Evolutionary conservation across 805 yeast genomes (phyloP).

Genomic region (Candida montana): DNA sequence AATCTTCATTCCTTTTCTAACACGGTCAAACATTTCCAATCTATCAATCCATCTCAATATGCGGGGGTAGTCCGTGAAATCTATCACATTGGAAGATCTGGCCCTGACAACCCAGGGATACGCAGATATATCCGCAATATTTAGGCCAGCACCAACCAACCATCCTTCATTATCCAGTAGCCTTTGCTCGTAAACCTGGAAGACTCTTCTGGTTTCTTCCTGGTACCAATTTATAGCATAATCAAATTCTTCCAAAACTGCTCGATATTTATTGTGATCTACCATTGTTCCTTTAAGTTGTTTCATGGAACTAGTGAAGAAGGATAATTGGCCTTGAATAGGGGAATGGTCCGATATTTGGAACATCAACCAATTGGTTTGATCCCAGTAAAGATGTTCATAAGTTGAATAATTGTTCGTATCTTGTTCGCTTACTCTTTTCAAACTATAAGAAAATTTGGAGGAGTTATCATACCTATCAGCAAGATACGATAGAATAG

Average conservation of each 20-base stretch:
- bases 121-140: constrained; percentile 5
- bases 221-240: constrained; percentile 3
- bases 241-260: neutral
- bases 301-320: neutral
- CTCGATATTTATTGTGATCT: neutral
- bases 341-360: constrained; percentile 54
- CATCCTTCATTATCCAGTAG: constrained; percentile 3
- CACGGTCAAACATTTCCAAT: constrained; percentile 8
- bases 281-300: neutral
- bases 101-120: constrained; percentile 8
- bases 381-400: constrained; percentile 36
- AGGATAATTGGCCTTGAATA: constrained; percentile 46
- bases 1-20: constrained; percentile 3
- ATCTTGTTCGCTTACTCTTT: constrained; percentile 22
- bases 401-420: neutral
- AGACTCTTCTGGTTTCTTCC: constrained; percentile 1
- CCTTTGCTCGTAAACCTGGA: constrained; percentile 4
- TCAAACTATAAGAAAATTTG: constrained; percentile 31
- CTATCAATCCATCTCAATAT: constrained; percentile 6
- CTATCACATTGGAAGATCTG: neutral
- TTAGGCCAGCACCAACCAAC: constrained; percentile 8
- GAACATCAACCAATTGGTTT: constrained; percentile 45
- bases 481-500: constrained; percentile 52
- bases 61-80: constrained; percentile 1
- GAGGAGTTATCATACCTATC: constrained; percentile 52